Base-by-base conservation (phyloP, 2,329 filamentous ascomycete genomes). In the Scedosporium dehoogii region DNA sequence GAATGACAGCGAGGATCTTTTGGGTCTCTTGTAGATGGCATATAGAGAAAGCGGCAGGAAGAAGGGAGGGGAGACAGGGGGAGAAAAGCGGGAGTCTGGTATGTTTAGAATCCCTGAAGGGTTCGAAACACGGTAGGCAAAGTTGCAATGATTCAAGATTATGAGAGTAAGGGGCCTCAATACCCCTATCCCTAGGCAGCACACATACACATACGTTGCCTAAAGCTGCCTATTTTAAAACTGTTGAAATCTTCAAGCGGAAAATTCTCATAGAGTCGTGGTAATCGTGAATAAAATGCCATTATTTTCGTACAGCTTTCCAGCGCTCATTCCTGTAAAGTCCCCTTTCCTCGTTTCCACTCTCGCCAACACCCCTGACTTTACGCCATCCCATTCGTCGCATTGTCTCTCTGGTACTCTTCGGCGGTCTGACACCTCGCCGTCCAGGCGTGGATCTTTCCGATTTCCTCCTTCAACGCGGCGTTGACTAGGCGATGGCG, bases 391-490 rank as follows among this genome's bases (percentile, higher is more conserved):
- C 79, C 78, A 14, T 79, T 75, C 64, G 74, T 46, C 77, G 78
- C 66, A 63, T 67, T 72, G 6, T 70, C 69, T 5, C 69, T 69
- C 76, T 90, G 85, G 86, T 89, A 96, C 78, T 97, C 91, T 70
- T 92, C 90, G 0, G 91, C 90, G 7, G 92, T 97, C 78, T 92
- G 89, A 74, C 92, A 96, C 76, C 92, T 96, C 29, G 92, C 91
- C 62, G 91, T 96, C 92, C 92, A 97, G 46, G 92, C 92, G 78
- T 97, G 92, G 69, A 97, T 96, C 66, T 84, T 85, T 16, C 90
- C 90, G 73, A 97, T 96, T 77, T 97, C 92, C 57, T 87, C 84
- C 78, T 92, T 93, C 69, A 97, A 80, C 4, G 86, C 86, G 16
- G 82, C 82, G 75, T 97, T 96, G 68, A 96, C 92, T 65, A 96